A percentile compares a stretch with the other conserved stretches of the same genome.
Conservation (phyloP, 2,329 filamentous ascomycete genomes). For the Huntiella abstrusa region DNA sequence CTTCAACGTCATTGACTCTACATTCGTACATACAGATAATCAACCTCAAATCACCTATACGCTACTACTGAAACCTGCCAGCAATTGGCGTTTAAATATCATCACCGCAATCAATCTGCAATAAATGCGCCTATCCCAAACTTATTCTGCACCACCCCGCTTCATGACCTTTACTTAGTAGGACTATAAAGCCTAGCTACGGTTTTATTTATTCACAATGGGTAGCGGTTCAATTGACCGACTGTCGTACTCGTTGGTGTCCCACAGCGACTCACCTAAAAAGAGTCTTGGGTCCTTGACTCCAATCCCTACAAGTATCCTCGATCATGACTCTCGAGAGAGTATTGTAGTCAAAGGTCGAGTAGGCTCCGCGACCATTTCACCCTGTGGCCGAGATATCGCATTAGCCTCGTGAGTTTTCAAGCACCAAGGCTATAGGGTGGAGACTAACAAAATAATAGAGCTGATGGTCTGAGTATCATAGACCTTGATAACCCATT, state of each 20-base stretch:
- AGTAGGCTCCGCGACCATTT: constrained; percentile 83
- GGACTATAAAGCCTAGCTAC: too few species aligned
- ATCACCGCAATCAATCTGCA: too few species aligned
- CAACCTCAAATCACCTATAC: too few species aligned
- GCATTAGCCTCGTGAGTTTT: constrained; percentile 57
- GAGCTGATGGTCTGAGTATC: constrained; percentile 70
- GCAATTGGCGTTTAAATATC: too few species aligned
- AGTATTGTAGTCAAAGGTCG: constrained; percentile 65
- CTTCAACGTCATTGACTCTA: too few species aligned
- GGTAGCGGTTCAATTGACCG: background rate
- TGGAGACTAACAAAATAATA: constrained; percentile 16
- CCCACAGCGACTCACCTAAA: constrained; percentile 23
- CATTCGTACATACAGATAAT: too few species aligned
- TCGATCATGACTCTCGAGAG: constrained; percentile 75
- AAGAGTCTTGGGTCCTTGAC: constrained; percentile 27
- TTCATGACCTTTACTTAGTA: too few species aligned
- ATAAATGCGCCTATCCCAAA: too few species aligned
- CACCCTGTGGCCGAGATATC: constrained; percentile 75
- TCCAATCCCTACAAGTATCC: constrained; percentile 41
- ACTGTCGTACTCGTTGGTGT: background rate
- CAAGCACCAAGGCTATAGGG: background rate
- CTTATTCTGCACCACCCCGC: too few species aligned
- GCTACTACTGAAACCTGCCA: too few species aligned
- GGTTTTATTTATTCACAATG: too few species aligned
- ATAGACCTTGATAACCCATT: constrained; percentile 84